Evolutionary conservation across 2,329 filamentous ascomycete genomes (phyloP).

Genomic region (Penicillium sp.): DNA sequence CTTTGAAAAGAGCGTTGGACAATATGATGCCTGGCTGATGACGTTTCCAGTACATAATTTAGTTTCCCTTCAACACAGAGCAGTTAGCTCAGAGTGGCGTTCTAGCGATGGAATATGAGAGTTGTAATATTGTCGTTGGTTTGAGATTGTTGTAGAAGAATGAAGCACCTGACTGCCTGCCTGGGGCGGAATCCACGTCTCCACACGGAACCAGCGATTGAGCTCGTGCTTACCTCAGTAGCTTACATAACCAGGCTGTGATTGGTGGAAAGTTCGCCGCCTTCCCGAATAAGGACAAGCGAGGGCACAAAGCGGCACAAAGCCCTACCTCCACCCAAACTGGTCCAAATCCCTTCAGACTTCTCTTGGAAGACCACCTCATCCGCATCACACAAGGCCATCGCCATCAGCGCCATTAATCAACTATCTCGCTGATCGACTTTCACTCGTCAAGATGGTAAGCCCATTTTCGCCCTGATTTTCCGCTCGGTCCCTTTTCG

Average conservation of each 20-base stretch:
- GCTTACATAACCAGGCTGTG: background rate
- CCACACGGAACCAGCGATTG: slow-evolving; percentile 3
- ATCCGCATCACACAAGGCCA: slow-evolving; percentile 39
- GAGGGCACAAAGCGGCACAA: slow-evolving; percentile 35
- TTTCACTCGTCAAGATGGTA: slow-evolving; percentile 46
- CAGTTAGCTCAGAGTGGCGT: background rate
- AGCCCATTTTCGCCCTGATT: slow-evolving; percentile 20
- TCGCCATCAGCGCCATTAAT: slow-evolving; percentile 43
- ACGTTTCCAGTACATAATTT: slow-evolving; percentile 11
- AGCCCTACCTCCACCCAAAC: slow-evolving; percentile 30
- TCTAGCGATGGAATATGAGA: slow-evolving; percentile 11
- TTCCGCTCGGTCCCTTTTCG: slow-evolving; percentile 7
- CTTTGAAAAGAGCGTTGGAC: background rate
- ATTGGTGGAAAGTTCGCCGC: slow-evolving; percentile 18
- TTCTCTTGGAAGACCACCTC: slow-evolving; percentile 35
- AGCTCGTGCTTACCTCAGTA: slow-evolving; percentile 1
- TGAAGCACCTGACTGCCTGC: slow-evolving; percentile 8
- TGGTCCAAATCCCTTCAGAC: slow-evolving; percentile 35
- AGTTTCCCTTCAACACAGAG: background rate
- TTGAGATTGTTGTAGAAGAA: background rate
- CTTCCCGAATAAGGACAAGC: slow-evolving; percentile 32
- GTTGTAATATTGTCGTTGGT: background rate
- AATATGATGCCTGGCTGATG: slow-evolving; percentile 8
- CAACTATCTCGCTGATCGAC: slow-evolving; percentile 41
- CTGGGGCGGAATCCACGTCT: slow-evolving; percentile 1